A percentile compares a stretch with the other conserved stretches of the same genome.
Evolutionary conservation across 305 asterid genomes (phyloP).

Genomic region (Plantago coronopus): DNA sequence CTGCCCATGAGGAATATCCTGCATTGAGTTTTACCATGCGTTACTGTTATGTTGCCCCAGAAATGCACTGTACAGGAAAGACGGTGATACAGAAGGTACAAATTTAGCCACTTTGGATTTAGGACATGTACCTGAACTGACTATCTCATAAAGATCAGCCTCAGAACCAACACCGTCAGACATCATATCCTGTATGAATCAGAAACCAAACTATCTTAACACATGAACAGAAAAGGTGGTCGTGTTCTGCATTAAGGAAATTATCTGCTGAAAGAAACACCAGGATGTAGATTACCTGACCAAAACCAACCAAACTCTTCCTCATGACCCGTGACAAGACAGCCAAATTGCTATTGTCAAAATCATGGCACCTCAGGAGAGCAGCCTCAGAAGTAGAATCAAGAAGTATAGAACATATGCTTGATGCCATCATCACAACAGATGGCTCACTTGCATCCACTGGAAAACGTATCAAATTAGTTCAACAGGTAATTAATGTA

Average conservation of each 20-base stretch:
- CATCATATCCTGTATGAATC: conserved; percentile 37
- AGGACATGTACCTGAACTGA: conserved; percentile 39
- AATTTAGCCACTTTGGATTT: not conserved
- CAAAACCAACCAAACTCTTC: conserved; percentile 46
- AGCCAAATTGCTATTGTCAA: conserved; percentile 33
- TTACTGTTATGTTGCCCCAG: not conserved
- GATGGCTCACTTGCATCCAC: conserved; percentile 37
- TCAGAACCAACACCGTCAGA: conserved; percentile 33
- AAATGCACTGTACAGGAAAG: not conserved
- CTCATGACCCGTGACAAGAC: conserved; percentile 52
- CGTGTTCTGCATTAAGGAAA: not conserved
- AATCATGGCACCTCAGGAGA: conserved; percentile 50
- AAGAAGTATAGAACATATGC: conserved; percentile 69
- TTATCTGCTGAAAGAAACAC: not conserved
- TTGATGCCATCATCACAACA: conserved; percentile 70
- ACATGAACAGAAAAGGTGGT: not conserved
- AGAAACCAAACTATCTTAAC: not conserved
- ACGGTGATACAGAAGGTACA: no score
- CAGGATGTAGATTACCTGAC: conserved; percentile 33
- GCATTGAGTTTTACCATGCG: conserved; percentile 21
- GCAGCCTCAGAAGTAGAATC: conserved; percentile 70
- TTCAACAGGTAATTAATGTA: not conserved
- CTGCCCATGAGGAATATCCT: conserved; percentile 72
- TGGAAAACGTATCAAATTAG: conserved; percentile 14
- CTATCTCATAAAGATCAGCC: conserved; percentile 61